Conservation (phyloP, 352 stramenopile species). For the Globisporangium parvum region DNA sequence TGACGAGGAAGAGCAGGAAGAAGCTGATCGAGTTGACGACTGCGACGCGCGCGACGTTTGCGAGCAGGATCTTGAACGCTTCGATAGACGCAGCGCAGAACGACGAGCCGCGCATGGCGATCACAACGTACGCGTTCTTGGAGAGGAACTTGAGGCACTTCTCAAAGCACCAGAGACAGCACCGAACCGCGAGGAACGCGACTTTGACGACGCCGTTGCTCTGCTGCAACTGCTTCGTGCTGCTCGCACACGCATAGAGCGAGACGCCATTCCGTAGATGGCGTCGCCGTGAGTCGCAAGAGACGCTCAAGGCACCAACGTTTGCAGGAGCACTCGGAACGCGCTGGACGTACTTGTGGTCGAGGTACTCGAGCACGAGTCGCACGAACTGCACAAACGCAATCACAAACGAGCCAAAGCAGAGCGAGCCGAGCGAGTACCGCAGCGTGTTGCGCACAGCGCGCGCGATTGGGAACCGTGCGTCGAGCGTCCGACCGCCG, state of each 20-base stretch:
- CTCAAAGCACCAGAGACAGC: slow-evolving; percentile 95
- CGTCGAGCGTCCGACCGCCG: slow-evolving; percentile 35
- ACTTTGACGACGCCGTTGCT: slow-evolving; percentile 78
- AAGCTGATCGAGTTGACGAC: slow-evolving; percentile 91
- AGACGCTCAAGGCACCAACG: background rate
- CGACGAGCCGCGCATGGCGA: slow-evolving; percentile 71
- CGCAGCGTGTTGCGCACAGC: slow-evolving; percentile 56
- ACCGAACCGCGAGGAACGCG: slow-evolving; percentile 64
- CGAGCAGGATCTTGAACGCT: slow-evolving; percentile 92
- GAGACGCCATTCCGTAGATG: no score
- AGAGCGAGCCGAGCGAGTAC: slow-evolving; percentile 94
- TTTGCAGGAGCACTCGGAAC: slow-evolving; percentile 6
- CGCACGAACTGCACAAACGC: slow-evolving; percentile 95
- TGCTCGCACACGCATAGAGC: slow-evolving; percentile 16
- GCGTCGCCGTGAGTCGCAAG: background rate
- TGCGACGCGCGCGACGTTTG: slow-evolving; percentile 87
- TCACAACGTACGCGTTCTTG: slow-evolving; percentile 94
- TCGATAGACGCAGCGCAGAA: slow-evolving; percentile 89
- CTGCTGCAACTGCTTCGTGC: slow-evolving; percentile 67
- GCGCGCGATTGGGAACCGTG: slow-evolving; percentile 52
- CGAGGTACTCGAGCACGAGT: slow-evolving; percentile 90
- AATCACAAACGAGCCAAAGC: slow-evolving; percentile 96
- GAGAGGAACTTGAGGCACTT: slow-evolving; percentile 97
- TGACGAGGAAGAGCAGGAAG: slow-evolving; percentile 93
- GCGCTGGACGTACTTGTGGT: slow-evolving; percentile 87